Evolutionary conservation across 2,329 filamentous ascomycete species (phyloP).

Genomic region (Talaromyces sp.): DNA sequence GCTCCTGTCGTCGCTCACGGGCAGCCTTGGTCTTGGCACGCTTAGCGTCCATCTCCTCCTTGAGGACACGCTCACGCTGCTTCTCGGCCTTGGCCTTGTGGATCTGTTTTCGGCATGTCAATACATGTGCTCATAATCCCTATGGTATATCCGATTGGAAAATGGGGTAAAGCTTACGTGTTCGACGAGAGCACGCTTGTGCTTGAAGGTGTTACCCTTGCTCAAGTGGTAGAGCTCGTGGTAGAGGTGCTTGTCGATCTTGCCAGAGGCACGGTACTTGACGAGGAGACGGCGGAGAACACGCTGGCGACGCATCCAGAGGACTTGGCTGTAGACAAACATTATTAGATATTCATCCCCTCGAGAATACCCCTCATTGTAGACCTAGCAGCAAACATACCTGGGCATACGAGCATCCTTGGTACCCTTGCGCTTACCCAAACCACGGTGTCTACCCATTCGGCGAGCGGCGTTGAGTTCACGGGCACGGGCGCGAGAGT

Average conservation of each 20-base stretch:
- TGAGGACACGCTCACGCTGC: constrained; percentile 88
- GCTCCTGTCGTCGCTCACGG: constrained; percentile 95
- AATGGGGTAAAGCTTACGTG: constrained; percentile 69
- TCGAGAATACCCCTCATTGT: not conserved
- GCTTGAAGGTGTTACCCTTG: constrained; percentile 99
- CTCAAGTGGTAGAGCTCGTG: constrained; percentile 99
- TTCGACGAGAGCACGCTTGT: constrained; percentile 99
- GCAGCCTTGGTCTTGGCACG: constrained; percentile 99
- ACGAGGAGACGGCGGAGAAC: constrained; percentile 98
- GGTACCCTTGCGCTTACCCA: constrained; percentile 99
- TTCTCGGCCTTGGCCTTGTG: constrained; percentile 99
- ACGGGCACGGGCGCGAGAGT: constrained; percentile 94
- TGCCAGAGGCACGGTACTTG: constrained; percentile 99
- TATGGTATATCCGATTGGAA: not conserved
- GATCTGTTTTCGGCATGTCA: constrained; percentile 60
- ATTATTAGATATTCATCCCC: not conserved
- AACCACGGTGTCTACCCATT: constrained; percentile 96
- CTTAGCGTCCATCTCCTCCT: constrained; percentile 99
- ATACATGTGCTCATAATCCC: not conserved
- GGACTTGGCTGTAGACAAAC: constrained; percentile 66
- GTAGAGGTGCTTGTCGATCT: constrained; percentile 99
- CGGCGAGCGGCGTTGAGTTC: constrained; percentile 91
- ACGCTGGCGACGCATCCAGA: constrained; percentile 99
- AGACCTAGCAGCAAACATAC: constrained; percentile 53
- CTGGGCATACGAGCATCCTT: constrained; percentile 98